Evolutionary conservation across 192 early-diverging fungal genomes (phyloP).

Genomic region (Coemansia sp.): DNA sequence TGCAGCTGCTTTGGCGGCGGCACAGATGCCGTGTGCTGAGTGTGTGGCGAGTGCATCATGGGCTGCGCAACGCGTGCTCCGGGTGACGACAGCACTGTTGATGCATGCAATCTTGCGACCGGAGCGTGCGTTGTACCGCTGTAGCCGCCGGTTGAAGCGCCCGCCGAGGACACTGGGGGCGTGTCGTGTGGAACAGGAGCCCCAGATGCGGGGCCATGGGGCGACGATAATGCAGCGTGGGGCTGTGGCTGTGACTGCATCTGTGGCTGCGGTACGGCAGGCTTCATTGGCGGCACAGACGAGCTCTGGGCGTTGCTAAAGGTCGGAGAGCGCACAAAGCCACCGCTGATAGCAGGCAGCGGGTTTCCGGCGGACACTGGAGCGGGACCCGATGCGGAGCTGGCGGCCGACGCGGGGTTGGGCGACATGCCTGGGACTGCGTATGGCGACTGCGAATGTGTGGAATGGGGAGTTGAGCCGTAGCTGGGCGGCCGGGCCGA

Average conservation of each 20-base stretch:
- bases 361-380: neutral
- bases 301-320: conserved; percentile 19
- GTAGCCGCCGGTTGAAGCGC: too few relatives aligned
- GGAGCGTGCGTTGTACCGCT: conserved; percentile 18
- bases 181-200: neutral
- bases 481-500: conserved; percentile 35
- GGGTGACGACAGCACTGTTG: conserved; percentile 27
- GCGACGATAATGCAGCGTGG: conserved; percentile 30
- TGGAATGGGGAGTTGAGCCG: conserved; percentile 16
- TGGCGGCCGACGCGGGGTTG: conserved; percentile 3
- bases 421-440: conserved; percentile 13
- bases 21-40: conserved; percentile 35
- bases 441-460: conserved; percentile 36
- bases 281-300: conserved; percentile 29
- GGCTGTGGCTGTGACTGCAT: conserved; percentile 11
- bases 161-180: too few relatives aligned
- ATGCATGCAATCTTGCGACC: conserved; percentile 20
- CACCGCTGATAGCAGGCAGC: conserved; percentile 27
- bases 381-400: neutral
- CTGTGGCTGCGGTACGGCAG: conserved; percentile 8
- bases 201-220: conserved; percentile 7
- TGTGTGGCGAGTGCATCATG: conserved; percentile 31
- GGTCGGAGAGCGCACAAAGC: conserved; percentile 41
- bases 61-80: conserved; percentile 20
- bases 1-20: conserved; percentile 32